phyloP scores from a whole-genome alignment of 208 protist genomes.

The Crithidia fasciculata region DNA sequence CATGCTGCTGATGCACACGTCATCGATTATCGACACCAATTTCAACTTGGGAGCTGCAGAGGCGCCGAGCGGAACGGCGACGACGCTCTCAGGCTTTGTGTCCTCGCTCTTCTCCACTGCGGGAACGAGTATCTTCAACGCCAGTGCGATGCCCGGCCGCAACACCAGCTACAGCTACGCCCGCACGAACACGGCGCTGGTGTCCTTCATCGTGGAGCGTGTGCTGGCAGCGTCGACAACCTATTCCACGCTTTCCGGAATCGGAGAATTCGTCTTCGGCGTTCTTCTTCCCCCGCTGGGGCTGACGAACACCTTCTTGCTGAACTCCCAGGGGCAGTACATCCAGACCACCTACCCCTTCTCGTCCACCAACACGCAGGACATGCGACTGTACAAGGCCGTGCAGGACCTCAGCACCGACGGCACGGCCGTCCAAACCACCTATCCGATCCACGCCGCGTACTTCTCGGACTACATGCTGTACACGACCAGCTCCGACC shows the following conservation, averaged over 20 bases:
- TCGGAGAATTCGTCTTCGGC: slow-evolving; percentile 48
- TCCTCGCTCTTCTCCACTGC: slow-evolving; percentile 33
- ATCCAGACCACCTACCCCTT: slow-evolving; percentile 34
- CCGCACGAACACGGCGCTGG: slow-evolving; percentile 59
- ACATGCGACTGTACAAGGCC: slow-evolving; percentile 18
- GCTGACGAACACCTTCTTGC: slow-evolving; percentile 55
- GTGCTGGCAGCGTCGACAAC: slow-evolving; percentile 26
- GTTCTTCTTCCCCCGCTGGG: slow-evolving; percentile 48
- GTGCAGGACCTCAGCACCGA: slow-evolving; percentile 39
- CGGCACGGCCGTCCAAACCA: slow-evolving; percentile 11
- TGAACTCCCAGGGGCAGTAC: slow-evolving; percentile 27
- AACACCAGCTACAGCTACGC: slow-evolving; percentile 43
- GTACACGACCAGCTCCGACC: slow-evolving; percentile 54
- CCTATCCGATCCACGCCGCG: slow-evolving; percentile 41
- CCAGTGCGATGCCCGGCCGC: slow-evolving; percentile 21
- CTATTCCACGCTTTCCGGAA: slow-evolving; percentile 11
- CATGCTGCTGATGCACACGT: slow-evolving; percentile 67
- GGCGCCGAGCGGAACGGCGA: slow-evolving; percentile 15
- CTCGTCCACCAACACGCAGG: background rate
- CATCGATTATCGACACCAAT: slow-evolving; percentile 49
- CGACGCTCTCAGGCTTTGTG: slow-evolving; percentile 41
- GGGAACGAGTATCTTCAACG: slow-evolving; percentile 14
- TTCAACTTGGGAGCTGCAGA: slow-evolving; percentile 21
- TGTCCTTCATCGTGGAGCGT: slow-evolving; percentile 58
- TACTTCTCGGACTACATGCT: slow-evolving; percentile 73